Conservation (phyloP, 176 grass and related monocot species). For the Bonia amplexicaulis region DNA sequence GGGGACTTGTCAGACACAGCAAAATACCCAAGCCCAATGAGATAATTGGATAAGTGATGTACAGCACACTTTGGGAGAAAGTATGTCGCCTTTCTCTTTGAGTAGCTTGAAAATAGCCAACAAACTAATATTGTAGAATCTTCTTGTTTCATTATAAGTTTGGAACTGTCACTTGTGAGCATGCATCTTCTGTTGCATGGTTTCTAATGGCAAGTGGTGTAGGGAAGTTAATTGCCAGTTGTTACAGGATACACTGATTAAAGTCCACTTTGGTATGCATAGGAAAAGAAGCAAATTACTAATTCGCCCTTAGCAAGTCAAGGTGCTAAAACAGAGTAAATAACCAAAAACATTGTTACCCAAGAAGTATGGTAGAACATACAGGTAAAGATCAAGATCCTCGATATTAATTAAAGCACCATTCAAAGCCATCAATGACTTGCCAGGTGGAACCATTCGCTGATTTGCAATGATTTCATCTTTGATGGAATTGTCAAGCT, state of each 20-base stretch:
- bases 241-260: conserved; percentile 6
- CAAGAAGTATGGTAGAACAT: conserved; percentile 36
- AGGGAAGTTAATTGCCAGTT: background rate
- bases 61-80: background rate
- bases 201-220: background rate
- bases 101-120: conserved; percentile 17
- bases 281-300: conserved; percentile 21
- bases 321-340: conserved; percentile 23
- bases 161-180: background rate
- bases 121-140: conserved; percentile 1
- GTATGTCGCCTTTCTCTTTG: background rate
- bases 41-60: background rate
- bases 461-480: conserved; percentile 96
- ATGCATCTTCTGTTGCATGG: background rate
- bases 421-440: conserved; percentile 95
- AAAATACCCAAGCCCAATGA: background rate
- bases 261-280: background rate
- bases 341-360: conserved; percentile 26
- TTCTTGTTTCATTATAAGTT: conserved; percentile 15
- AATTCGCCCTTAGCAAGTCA: background rate
- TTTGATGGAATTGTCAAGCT: conserved; percentile 82
- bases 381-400: conserved; percentile 97
- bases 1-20: background rate
- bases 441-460: conserved; percentile 97
- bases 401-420: conserved; percentile 97